A percentile compares a stretch with the other conserved stretches of the same genome.
These are phyloP conservation scores for Digitaria exilis DNA, from an alignment of 202 grass and related monocot species.

Conservation along the genomic window DNA sequence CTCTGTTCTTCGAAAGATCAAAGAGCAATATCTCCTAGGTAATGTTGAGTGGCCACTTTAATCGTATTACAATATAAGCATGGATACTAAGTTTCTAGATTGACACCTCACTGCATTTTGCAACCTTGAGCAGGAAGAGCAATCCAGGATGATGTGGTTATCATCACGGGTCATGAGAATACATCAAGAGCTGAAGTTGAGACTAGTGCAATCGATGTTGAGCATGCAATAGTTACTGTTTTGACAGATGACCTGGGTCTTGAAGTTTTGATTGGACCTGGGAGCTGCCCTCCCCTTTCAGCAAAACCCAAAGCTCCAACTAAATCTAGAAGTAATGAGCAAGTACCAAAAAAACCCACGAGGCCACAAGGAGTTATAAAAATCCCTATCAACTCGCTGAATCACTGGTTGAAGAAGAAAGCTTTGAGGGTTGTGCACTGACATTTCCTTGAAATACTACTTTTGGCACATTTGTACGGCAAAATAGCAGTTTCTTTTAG, in stretches of 20 bases:
- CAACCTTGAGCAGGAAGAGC: slow-evolving; percentile 49
- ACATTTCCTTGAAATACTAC: slow-evolving; percentile 19
- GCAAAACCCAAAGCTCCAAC: slow-evolving; percentile 21
- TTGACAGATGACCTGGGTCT: slow-evolving; percentile 76
- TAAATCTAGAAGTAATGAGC: slow-evolving; percentile 27
- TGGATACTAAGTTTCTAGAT: slow-evolving; percentile 6
- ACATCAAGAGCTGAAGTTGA: slow-evolving; percentile 35
- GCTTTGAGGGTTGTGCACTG: slow-evolving; percentile 30
- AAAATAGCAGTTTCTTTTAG: neutral
- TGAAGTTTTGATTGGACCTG: slow-evolving; percentile 58
- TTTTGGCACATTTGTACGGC: slow-evolving; percentile 16
- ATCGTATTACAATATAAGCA: neutral
- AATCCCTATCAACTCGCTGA: slow-evolving; percentile 65
- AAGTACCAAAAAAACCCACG: slow-evolving; percentile 43
- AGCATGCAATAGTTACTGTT: slow-evolving; percentile 65
- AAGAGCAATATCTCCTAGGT: slow-evolving; percentile 85
- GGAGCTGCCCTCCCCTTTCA: slow-evolving; percentile 27
- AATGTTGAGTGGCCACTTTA: slow-evolving; percentile 34
- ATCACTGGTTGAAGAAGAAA: slow-evolving; percentile 81
- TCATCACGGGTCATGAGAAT: slow-evolving; percentile 67
- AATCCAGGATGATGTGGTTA: slow-evolving; percentile 78
- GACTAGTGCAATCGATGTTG: slow-evolving; percentile 45
- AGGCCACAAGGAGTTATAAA: slow-evolving; percentile 80
- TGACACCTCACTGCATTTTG: slow-evolving; percentile 33
- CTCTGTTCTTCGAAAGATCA: slow-evolving; percentile 92